Evolutionary conservation across 768 basidiomycete species (phyloP), one percentile per base, ranked within the genome.

Genomic region (Psilocybe cyanescens): DNA sequence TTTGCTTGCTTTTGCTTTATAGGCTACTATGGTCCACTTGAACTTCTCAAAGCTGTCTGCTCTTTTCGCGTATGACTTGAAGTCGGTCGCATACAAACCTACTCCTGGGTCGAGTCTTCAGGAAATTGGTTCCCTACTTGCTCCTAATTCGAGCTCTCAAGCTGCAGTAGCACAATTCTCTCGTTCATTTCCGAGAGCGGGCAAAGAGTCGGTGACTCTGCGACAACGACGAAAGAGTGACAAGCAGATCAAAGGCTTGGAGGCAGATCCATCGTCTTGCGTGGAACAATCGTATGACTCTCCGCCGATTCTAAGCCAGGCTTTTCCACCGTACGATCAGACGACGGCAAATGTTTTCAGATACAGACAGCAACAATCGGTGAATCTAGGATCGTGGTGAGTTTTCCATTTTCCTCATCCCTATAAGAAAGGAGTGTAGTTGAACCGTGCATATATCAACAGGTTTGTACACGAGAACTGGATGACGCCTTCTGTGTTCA

Each of bases 401-500:
- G 72, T 61, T 14, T 54, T 47, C 33, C 30, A 49, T 57, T 5
- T 44, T n/a, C 11, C 5, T 39, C 37, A 39, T 14, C 41, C n/a
- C 41, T 44, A 16, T 5, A 12, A 16, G n/a, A 44, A 12, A 12
- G n/a, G n/a, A 8, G 33, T 35, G 31, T 29, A 17, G 16, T 14
- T 30, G 9, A 53, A 11, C 31, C 35, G 14, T 19, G 4, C 11
- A 17, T 7, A 37, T 14, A 37, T 16, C n/a, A 17, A 17, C 35
- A 88, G 87, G 86, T 90, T 91, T 68, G 87, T 90, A 5, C 83
- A 86, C 59, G 90, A 92, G 71, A 74, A 80, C 19, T 92, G 90
- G 89, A 90, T 92, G 86, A 83, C 83, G 1, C 86, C 88, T 3
- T 86, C 86, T 33, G 58, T 88, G 30, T 91, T 90, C 68, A 65